Base-by-base conservation (phyloP, 148 eudicot species). In the Fallopia convolvulus region DNA sequence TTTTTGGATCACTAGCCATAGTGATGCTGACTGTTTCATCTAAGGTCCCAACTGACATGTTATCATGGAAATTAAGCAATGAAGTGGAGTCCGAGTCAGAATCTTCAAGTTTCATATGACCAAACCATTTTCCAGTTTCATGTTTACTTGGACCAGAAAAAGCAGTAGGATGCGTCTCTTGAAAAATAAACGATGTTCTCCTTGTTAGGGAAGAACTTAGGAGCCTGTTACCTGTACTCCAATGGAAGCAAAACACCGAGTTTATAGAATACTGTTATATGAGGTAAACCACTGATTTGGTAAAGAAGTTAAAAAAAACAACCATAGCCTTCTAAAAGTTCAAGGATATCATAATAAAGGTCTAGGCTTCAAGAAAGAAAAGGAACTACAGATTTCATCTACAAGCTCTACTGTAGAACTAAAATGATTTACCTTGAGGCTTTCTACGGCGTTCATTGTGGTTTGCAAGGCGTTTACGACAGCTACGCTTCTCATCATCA, bases 401-500 rank as follows among this genome's bases (percentile, higher is more conserved):
- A 49, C 30, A 56, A 20, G 21, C 60, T 20, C 23, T 17, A 55
- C 18, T 60, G 68, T 10, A 33, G 30, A 60, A 36, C 33, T 36
- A 46, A 72, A 26, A 72, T 18, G 20, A 36, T 72, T 72, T 72
- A 72, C 75, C 75, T 8, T 23, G 91, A 80, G 92, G 89, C 53
- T 91, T 93, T 74, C 98, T 84, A 68, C 98, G 80, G 17, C 98
- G 88, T 83, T 92, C 89, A 76, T 94, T 94, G 76, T 94, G 98
- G 39, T 91, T 92, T 18, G 97, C 95, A 72, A 94, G 96, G 47
- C 98, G 92, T 81, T 88, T 92, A 70, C 97, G 93, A 77, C 98
- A 94, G 75, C 98, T 94, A 66, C 97, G 92, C 79, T 94, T 94
- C 33, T 88, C 96, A 80, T 92, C 93, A 83, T 94, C 98, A 78